Evolutionary conservation across 1,284 basidiomycete species (phyloP).

Genomic region (Cryptococcus floricola): DNA sequence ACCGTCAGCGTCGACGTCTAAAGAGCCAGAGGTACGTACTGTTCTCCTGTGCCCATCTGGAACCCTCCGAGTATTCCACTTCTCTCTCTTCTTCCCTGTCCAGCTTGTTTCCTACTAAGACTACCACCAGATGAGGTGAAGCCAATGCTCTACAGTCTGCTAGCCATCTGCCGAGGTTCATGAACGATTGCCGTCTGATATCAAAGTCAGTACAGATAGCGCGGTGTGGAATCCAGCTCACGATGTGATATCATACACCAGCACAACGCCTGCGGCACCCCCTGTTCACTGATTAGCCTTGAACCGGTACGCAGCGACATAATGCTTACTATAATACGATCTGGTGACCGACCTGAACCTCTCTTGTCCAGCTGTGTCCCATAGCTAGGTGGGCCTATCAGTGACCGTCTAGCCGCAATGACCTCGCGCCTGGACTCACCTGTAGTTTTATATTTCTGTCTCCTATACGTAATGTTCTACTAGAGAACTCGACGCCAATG

Average conservation of each 20-base stretch:
- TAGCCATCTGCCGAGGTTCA: slow-evolving; percentile 79
- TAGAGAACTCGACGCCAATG: slow-evolving; percentile 93
- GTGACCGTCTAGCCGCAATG: background rate
- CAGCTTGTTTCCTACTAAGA: slow-evolving; percentile 92
- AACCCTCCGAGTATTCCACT: slow-evolving; percentile 91
- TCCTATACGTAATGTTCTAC: slow-evolving; percentile 78
- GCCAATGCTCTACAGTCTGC: slow-evolving; percentile 83
- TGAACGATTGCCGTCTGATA: slow-evolving; percentile 58
- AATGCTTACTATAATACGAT: slow-evolving; percentile 74
- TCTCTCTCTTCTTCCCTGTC: slow-evolving; percentile 91
- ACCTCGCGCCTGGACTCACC: slow-evolving; percentile 52
- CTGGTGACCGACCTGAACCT: slow-evolving; percentile 93
- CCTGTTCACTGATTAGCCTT: slow-evolving; percentile 8
- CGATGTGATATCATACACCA: slow-evolving; percentile 96
- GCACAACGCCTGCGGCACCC: slow-evolving; percentile 86
- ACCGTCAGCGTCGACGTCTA: background rate
- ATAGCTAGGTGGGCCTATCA: slow-evolving; percentile 57
- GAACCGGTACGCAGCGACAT: background rate
- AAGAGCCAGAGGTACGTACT: slow-evolving; percentile 53
- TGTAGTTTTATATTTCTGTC: slow-evolving; percentile 93
- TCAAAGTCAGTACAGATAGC: background rate
- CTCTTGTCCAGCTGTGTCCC: slow-evolving; percentile 98
- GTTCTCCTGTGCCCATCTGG: slow-evolving; percentile 90
- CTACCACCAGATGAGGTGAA: slow-evolving; percentile 78
- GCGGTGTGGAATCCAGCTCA: slow-evolving; percentile 48